Evolutionary conservation across 768 basidiomycete genomes (phyloP).

Genomic region (Termitomyces sp.): DNA sequence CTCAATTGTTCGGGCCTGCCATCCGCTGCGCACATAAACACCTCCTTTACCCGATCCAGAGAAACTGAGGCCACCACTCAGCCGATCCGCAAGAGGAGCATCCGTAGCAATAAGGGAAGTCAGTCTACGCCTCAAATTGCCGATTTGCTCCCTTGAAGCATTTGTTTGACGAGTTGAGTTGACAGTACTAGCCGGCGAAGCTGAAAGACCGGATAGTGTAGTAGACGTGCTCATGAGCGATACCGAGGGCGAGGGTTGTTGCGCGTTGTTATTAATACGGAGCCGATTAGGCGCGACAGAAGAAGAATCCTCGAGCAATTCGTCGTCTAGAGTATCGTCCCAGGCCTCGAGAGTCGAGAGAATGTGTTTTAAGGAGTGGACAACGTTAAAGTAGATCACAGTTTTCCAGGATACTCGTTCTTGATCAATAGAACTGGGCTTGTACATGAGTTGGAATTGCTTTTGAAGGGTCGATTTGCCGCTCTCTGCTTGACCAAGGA

Average conservation of each 20-base stretch:
- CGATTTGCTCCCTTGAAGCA: constrained; percentile 39
- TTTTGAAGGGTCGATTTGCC: constrained; percentile 78
- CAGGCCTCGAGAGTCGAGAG: constrained; percentile 58
- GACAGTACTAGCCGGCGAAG: constrained; percentile 23
- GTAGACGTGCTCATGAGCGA: constrained; percentile 30
- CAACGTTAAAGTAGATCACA: constrained; percentile 74
- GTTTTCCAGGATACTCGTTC: constrained; percentile 73
- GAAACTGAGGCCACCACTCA: constrained; percentile 71
- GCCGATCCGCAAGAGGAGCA: constrained; percentile 59
- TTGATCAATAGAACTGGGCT: constrained; percentile 62
- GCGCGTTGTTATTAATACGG: constrained; percentile 30
- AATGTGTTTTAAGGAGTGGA: constrained; percentile 68
- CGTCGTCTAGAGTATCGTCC: constrained; percentile 59
- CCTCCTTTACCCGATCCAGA: constrained; percentile 75
- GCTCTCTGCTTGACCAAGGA: constrained; percentile 77
- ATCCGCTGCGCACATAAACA: constrained; percentile 76
- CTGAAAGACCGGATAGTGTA: constrained; percentile 16
- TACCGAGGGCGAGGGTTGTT: constrained; percentile 38
- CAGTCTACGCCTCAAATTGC: constrained; percentile 56
- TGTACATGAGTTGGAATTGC: constrained; percentile 81
- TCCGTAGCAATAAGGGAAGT: constrained; percentile 61
- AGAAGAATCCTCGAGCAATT: constrained; percentile 30
- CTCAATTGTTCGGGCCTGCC: constrained; percentile 71
- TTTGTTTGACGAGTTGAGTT: constrained; percentile 25
- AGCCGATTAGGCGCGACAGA: constrained; percentile 24